Evolutionary conservation across 495 filamentous ascomycete species (phyloP), one percentile per base, ranked within the genome.

Genomic region (Talaromyces wortmannii): DNA sequence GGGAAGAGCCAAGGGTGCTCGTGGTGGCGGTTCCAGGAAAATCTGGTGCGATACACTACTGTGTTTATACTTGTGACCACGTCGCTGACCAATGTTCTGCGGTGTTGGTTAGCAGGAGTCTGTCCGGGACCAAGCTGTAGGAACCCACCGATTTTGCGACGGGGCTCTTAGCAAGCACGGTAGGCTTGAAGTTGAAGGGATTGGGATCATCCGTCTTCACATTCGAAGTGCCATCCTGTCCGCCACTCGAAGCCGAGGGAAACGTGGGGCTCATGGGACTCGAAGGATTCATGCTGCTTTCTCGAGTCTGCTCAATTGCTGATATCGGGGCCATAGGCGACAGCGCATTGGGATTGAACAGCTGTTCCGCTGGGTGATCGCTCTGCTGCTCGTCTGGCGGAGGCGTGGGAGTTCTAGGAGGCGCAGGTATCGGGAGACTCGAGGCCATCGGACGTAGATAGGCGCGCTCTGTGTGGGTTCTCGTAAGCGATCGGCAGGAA

Each of bases 41-140:
- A 98, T 92, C 67, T 95, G 90, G 67, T 97, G 92, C 17, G 90
- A 95, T 50, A 98, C 90, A 63, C 89, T 94, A 66, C 88, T 92
- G 75, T 97, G 94, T 60, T 96, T 96, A 80, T 97, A 98, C 65
- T 94, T 91, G 75, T 98, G 94, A 31, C 94, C 94, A 52, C 92
- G 87, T 54, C 94, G 84, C 68, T 96, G 91, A 59, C 92, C 94
- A 61, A 97, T 82, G 57, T 83, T 86, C 83, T 89, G 64, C 54
- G 42, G 44, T 32, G 46, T 33, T 33, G 44, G 55, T 57, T 40
- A 49, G 43, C 32, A 43, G 29, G 57, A 47, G 50, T 29, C 51
- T 40, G 31, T 30, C n/a, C 23, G 11, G 30, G 33, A 46, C 10
- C 15, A 16, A 16, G 30, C 48, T 44, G 45, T 42, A 11, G 29